These are phyloP conservation scores for Mycena metata DNA, from an alignment of 768 basidiomycete species.

Conservation along the genomic window DNA sequence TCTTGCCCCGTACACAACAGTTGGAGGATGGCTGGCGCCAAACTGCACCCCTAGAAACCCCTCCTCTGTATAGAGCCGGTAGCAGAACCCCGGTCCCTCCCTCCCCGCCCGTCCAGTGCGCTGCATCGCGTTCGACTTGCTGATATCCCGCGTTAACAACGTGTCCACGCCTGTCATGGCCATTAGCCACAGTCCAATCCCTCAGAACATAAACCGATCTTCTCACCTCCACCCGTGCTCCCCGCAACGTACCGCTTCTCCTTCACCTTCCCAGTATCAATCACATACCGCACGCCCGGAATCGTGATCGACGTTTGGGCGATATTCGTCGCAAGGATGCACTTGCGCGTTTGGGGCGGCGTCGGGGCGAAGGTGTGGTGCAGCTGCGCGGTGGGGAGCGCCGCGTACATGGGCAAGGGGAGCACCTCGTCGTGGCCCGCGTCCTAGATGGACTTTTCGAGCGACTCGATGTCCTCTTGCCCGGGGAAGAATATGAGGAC, in stretches of 20 bases:
- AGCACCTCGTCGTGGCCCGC: conserved; percentile 68
- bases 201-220: background rate
- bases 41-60: conserved; percentile 78
- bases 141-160: conserved; percentile 84
- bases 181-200: conserved; percentile 14
- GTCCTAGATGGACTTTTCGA: conserved; percentile 81
- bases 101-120: conserved; percentile 97
- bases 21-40: conserved; percentile 87
- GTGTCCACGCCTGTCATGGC: conserved; percentile 84
- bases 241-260: conserved; percentile 89
- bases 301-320: conserved; percentile 99
- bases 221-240: conserved; percentile 75
- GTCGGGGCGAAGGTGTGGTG: conserved; percentile 80
- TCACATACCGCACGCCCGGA: conserved; percentile 94
- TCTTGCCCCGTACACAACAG: conserved; percentile 88
- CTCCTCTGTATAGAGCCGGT: conserved; percentile 91
- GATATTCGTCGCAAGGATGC: conserved; percentile 97
- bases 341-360: conserved; percentile 81
- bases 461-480: conserved; percentile 95
- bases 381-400: conserved; percentile 84
- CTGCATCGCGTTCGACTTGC: conserved; percentile 92
- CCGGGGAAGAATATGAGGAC: conserved; percentile 96
- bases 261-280: conserved; percentile 96
- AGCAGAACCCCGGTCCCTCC: conserved; percentile 90
- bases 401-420: conserved; percentile 87